Evolutionary conservation across 192 early-diverging fungal species (phyloP).

Genomic region (Entrophospora sp.): DNA sequence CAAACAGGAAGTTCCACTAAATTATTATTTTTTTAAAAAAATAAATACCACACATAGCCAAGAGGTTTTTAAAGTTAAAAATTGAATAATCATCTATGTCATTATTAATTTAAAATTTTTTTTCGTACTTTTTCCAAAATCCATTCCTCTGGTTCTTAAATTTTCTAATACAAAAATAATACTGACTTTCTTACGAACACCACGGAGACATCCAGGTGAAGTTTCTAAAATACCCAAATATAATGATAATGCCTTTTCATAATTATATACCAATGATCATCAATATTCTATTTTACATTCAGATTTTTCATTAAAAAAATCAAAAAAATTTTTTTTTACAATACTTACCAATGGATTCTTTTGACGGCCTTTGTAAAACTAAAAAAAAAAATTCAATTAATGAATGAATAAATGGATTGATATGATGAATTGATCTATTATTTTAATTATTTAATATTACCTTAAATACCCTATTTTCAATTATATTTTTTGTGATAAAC

Average conservation of each 20-base stretch:
- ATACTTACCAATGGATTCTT: constrained; percentile 16
- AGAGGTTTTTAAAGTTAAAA: no score
- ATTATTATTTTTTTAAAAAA: no score
- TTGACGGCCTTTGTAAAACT: constrained; percentile 17
- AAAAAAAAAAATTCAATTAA: not conserved
- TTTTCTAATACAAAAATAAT: constrained; percentile 28
- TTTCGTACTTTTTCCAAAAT: constrained; percentile 29
- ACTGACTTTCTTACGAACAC: constrained; percentile 24
- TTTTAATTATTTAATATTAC: not conserved
- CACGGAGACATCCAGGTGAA: constrained; percentile 13
- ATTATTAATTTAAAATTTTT: not conserved
- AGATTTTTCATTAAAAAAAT: not conserved
- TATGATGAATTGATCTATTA: not conserved
- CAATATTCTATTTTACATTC: no score
- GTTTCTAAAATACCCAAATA: constrained; percentile 25
- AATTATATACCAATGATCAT: no score
- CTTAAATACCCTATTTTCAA: constrained; percentile 17
- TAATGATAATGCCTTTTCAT: constrained; percentile 19
- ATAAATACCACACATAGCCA: no score
- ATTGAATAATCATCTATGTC: no score
- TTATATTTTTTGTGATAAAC: no score
- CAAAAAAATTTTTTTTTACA: not conserved
- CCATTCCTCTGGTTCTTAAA: constrained; percentile 13
- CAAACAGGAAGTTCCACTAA: constrained; percentile 26
- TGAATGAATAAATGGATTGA: not conserved